Evolutionary conservation across 352 stramenopile species (phyloP), one percentile per base, ranked within the genome.

Genomic region (Phytopythium montanum): DNA sequence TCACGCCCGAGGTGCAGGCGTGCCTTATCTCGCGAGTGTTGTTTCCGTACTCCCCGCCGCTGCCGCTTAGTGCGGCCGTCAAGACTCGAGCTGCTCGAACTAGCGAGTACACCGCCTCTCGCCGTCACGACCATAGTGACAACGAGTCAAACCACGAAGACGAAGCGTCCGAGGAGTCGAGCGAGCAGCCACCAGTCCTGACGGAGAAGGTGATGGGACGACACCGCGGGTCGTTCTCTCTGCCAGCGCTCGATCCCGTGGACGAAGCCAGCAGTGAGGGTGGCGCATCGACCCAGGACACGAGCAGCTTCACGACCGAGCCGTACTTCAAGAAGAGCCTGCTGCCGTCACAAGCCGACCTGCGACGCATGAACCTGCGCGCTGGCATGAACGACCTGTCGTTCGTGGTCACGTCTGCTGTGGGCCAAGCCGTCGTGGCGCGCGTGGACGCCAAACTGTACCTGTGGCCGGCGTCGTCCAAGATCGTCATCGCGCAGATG

Each of bases 401-500:
- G 57, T 95, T 95, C 61, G 64, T 90, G 12, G 33, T 88, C 29
- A 60, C 38, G 33, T 66, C 60, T 2, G 16, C 34, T 19, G 38
- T 48, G 9, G 52, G 28, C 4, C 56, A 75, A 38, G 23, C 53
- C 19, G 62, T 55, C 9, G 34, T 74, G 33, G 65, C 65, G 45
- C 66, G 73, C 9, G 73, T 94, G 12, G 72, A 62, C 4, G 72
- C 82, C 21, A 85, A 80, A 33, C 26, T 94, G 36, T 95, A 82
- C 57, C 50, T 94, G 34, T 96, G 83, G 84, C 74, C 77, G 34
- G 69, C 84, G 7, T 79, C 78, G 1, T 65, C 79, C 25, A 91
- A 91, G 57, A 69, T 96, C 44, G 81, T 96, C 2, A 83, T 95
- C 41, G 82, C 75, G 6, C 85, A 96, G 42, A 79, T 95, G 36